A percentile compares a stretch with the other conserved stretches of the same genome.
Conservation (phyloP, 305 asterid genomes). For the Fraxinus greggii region DNA sequence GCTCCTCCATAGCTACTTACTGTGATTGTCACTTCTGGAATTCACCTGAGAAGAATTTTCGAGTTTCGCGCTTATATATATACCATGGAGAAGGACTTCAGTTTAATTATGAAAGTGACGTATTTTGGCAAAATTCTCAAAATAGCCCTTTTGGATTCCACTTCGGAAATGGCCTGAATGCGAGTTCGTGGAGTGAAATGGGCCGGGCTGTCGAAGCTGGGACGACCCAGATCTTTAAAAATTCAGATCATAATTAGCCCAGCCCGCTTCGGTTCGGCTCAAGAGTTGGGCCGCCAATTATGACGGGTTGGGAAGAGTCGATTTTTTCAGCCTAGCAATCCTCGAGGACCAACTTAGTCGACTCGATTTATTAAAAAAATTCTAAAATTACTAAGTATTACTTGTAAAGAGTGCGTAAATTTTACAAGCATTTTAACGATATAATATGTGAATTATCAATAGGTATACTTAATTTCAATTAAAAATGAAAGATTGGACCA, state of each 20-base stretch:
- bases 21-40: neutral
- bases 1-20: constrained; percentile 52
- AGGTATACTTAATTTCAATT: neutral
- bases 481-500: neutral
- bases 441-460: neutral
- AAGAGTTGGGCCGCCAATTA: neutral
- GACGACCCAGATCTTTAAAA: neutral
- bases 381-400: neutral
- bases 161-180: neutral
- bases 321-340: neutral
- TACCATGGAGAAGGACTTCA: neutral
- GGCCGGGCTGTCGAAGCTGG: neutral
- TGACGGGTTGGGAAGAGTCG: neutral
- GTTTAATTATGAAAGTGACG: neutral
- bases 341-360: neutral
- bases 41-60: neutral
- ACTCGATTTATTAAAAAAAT: neutral
- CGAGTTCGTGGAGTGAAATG: neutral
- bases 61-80: neutral
- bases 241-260: neutral
- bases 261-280: neutral
- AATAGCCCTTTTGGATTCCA: neutral
- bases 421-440: too few relatives aligned
- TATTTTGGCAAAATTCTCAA: neutral
- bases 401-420: neutral